These are phyloP conservation scores for Cydonia oblonga DNA, from an alignment of 331 rosid genomes.

Conservation along the genomic window DNA sequence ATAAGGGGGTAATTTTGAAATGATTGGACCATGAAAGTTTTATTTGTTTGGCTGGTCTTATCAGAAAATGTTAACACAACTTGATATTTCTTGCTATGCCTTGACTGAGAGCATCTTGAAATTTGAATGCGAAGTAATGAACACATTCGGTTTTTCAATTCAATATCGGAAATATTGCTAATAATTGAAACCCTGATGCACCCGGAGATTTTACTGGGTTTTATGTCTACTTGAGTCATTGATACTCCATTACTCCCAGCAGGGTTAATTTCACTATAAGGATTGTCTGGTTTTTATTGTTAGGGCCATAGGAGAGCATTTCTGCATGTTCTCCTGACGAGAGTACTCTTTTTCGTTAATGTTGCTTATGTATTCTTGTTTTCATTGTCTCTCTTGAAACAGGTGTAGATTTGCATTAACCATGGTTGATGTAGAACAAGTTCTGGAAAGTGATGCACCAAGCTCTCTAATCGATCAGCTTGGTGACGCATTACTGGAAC, in stretches of 20 bases:
- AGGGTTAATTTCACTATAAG: not conserved
- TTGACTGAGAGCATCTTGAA: not conserved
- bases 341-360: not conserved
- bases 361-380: not conserved
- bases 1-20: not conserved
- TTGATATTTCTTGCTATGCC: not conserved
- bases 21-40: not conserved
- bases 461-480: constrained; percentile 47
- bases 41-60: not conserved
- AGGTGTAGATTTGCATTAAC: constrained; percentile 12
- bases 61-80: not conserved
- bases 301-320: not conserved
- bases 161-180: not conserved
- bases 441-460: constrained; percentile 10
- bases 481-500: constrained; percentile 37
- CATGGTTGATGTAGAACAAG: constrained; percentile 41
- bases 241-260: not conserved
- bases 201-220: too few relatives aligned
- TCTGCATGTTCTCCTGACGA: not conserved
- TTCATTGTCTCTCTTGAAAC: constrained; percentile 10
- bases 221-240: too few relatives aligned
- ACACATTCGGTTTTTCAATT: not conserved
- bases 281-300: not conserved
- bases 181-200: not conserved
- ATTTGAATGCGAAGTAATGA: not conserved